A percentile compares a stretch with the other conserved stretches of the same genome.
Evolutionary conservation across 768 basidiomycete genomes (phyloP).

Genomic region (Boletus pseudopeckii): DNA sequence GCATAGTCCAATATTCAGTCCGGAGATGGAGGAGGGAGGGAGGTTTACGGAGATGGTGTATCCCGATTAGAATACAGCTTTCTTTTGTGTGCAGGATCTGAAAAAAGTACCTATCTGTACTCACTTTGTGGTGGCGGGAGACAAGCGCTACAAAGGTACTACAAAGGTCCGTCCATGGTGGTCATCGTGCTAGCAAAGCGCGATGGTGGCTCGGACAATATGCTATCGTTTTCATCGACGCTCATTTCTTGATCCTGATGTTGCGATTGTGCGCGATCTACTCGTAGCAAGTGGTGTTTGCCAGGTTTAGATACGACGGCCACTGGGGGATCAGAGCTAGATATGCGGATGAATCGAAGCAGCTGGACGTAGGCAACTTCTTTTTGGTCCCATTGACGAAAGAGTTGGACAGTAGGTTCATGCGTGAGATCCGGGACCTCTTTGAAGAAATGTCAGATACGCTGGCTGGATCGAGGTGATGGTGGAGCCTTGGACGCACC

Average conservation of each 20-base stretch:
- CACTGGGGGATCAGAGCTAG: slow-evolving; percentile 46
- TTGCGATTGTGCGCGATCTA: slow-evolving; percentile 3
- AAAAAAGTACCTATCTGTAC: slow-evolving; percentile 6
- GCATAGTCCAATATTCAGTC: slow-evolving; percentile 27
- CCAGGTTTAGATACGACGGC: slow-evolving; percentile 58
- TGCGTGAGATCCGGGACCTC: slow-evolving; percentile 82
- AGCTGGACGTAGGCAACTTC: slow-evolving; percentile 68
- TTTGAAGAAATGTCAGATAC: slow-evolving; percentile 25
- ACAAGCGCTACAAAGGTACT: not conserved
- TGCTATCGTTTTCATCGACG: slow-evolving; percentile 25
- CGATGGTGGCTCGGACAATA: slow-evolving; percentile 29
- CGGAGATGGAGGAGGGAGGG: slow-evolving; percentile 26
- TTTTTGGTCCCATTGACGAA: slow-evolving; percentile 76
- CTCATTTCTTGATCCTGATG: slow-evolving; percentile 25
- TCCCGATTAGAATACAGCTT: slow-evolving; percentile 17
- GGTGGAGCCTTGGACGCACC: slow-evolving; percentile 44
- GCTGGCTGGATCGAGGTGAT: not conserved
- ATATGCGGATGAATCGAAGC: slow-evolving; percentile 75
- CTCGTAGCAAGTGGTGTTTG: slow-evolving; percentile 43
- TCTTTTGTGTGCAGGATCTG: slow-evolving; percentile 16
- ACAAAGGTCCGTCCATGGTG: slow-evolving; percentile 35
- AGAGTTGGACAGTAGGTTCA: slow-evolving; percentile 61
- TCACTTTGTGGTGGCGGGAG: not conserved
- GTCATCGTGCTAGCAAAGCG: slow-evolving; percentile 38
- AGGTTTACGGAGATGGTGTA: slow-evolving; percentile 34